Percentiles rank a stretch among this genome's conserved stretches.
Conservation (phyloP, 2,329 filamentous ascomycete species). For the Cytospora paraplurivora region DNA sequence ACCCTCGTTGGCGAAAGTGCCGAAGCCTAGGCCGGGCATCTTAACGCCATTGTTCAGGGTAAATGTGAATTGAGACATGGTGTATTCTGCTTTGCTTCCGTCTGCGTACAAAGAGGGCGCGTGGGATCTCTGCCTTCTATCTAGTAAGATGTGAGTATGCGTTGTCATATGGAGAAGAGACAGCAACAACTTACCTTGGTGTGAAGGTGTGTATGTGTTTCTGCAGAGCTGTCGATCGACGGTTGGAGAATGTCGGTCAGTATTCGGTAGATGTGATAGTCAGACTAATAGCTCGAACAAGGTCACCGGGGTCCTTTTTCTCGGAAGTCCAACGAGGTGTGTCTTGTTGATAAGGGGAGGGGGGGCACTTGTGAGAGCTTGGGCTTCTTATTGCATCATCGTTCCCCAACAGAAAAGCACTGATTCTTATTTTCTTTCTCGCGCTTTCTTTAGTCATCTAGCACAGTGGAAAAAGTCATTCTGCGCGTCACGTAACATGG, state of each 20-base stretch:
- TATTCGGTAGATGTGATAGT: constrained; percentile 8
- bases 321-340: constrained; percentile 22
- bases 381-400: constrained; percentile 24
- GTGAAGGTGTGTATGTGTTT: constrained; percentile 3
- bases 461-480: constrained; percentile 19
- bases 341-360: constrained; percentile 19
- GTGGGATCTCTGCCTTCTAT: constrained; percentile 2
- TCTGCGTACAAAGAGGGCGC: neutral
- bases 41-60: constrained; percentile 55
- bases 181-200: constrained; percentile 12
- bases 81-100: constrained; percentile 28
- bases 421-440: neutral
- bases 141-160: constrained; percentile 12
- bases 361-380: neutral
- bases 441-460: neutral
- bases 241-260: constrained; percentile 23
- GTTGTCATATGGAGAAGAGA: constrained; percentile 13
- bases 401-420: constrained; percentile 11
- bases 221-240: constrained; percentile 31
- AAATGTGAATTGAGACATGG: constrained; percentile 37
- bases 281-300: constrained; percentile 4
- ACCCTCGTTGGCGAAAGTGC: constrained; percentile 69
- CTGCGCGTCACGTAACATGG: neutral
- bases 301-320: neutral
- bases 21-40: constrained; percentile 65